Percentiles rank a stretch among this genome's conserved stretches.
phyloP scores from a whole-genome alignment of 345 rosid genomes.

The Salix suchowensis region DNA sequence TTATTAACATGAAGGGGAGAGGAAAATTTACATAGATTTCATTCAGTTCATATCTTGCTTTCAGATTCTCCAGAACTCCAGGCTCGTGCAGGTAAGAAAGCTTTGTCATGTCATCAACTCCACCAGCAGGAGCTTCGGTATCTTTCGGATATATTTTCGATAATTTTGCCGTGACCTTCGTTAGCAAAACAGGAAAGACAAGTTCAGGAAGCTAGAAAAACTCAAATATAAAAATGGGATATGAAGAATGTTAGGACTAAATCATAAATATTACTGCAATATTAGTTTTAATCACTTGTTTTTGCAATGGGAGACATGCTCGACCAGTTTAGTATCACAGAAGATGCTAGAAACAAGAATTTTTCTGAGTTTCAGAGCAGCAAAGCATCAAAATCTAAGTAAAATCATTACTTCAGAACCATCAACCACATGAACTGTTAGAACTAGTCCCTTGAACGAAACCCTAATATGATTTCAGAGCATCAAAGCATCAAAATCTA shows the following conservation, averaged over 20 bases:
- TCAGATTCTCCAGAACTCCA: slow-evolving; percentile 82
- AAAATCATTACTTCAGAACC: background rate
- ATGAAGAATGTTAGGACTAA: background rate
- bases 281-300: background rate
- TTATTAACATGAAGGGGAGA: background rate
- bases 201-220: background rate
- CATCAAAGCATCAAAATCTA: background rate
- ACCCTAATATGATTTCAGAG: background rate
- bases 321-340: background rate
- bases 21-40: slow-evolving; percentile 74
- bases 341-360: background rate
- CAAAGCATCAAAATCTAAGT: background rate
- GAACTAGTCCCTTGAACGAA: background rate
- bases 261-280: background rate
- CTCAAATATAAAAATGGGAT: background rate
- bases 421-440: background rate
- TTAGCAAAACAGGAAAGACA: background rate
- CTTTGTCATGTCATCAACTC: slow-evolving; percentile 98
- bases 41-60: slow-evolving; percentile 74
- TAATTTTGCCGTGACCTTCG: slow-evolving; percentile 56
- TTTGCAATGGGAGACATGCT: background rate
- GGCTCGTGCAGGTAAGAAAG: slow-evolving; percentile 93
- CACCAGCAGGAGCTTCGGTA: slow-evolving; percentile 88
- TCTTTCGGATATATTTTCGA: slow-evolving; percentile 80
- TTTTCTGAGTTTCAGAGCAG: background rate